Evolutionary conservation across 2,329 filamentous ascomycete species (phyloP).

Genomic region (Phyllosticta citribraziliensis): DNA sequence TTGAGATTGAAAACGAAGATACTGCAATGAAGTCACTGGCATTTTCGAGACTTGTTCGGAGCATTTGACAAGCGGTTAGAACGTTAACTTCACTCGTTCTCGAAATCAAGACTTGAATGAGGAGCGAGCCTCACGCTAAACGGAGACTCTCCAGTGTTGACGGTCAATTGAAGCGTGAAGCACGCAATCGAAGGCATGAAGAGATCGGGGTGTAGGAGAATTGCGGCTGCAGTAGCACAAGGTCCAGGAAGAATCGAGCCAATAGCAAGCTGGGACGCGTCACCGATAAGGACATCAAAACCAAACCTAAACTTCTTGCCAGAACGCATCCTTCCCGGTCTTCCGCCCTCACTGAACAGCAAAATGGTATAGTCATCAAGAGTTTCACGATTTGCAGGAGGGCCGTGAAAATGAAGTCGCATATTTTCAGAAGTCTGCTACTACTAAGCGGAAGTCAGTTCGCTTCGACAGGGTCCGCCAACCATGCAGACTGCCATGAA

Average conservation of each 20-base stretch:
- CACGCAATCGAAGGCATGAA: no score
- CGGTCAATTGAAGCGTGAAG: no score
- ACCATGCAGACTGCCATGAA: background rate
- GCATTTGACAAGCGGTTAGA: no score
- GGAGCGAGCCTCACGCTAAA: no score
- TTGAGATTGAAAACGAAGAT: no score
- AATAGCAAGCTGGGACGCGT: background rate
- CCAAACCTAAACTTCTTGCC: background rate
- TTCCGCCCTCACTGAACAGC: background rate
- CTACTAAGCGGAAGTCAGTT: no score
- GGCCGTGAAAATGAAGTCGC: background rate
- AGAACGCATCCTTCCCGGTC: background rate
- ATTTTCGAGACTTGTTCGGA: no score
- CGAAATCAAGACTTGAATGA: no score
- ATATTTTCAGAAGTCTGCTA: background rate
- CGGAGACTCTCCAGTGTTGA: no score
- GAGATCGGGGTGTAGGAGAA: no score
- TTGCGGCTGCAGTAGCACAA: background rate
- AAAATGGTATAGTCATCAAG: background rate
- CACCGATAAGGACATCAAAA: slow-evolving; percentile 3
- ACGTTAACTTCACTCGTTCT: no score
- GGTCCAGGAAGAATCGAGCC: background rate
- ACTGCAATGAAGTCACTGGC: no score
- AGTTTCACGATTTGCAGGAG: background rate
- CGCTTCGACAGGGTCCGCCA: background rate